Base-by-base conservation (phyloP, 306 rosid genomes). In the Trichosanthes truncata region DNA sequence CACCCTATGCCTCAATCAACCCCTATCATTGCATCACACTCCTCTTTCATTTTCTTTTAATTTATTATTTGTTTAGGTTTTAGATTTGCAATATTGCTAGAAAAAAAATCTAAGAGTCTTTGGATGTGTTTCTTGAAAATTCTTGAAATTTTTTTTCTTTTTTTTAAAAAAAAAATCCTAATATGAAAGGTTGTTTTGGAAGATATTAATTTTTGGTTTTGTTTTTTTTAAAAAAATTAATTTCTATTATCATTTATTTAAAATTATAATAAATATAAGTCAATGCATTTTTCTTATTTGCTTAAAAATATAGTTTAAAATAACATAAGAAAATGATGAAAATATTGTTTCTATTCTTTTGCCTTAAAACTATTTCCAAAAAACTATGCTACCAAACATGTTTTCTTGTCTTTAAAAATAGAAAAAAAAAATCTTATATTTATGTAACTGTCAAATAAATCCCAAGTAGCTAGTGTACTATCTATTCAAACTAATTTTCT, bases 21-120 rank as follows among this genome's bases (percentile, higher is more conserved):
- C 80, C 61, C 76, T 85, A 83, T 85, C 67, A 80, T 82, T 80
- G 82, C 82, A 80, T 55, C 84, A 74, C 78, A 69, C 81, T 35
- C 77, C 15, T 78, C 76, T 80, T 80, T 82, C 78, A 77, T 85
- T 79, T 78, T 40, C 74, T 72, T 71, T 25, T 41, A 9, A 5
- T 41, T 9, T 18, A 38, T 67, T 40, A 3, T 67, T 67, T 40
- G 17, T 43, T 67, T 40, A 36, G 29, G 17, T 67, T 69, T 68
- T 65, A 65, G n/a, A 65, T 65, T 6, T 60, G 15, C 17, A 20
- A 26, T 29, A 29, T 61, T 61, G 0, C 62, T 20, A 55, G 9
- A 53, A 53, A 53, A 55, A 20, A 55, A 6, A 20, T 49, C 15
- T 49, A 15, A 10, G 55, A 51, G n/a, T 51, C 55, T 51, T 51